Percentiles rank a stretch among this genome's conserved stretches.
Evolutionary conservation across 2,329 filamentous ascomycete genomes (phyloP).

Genomic region (Drechslerella stenobrocha): DNA sequence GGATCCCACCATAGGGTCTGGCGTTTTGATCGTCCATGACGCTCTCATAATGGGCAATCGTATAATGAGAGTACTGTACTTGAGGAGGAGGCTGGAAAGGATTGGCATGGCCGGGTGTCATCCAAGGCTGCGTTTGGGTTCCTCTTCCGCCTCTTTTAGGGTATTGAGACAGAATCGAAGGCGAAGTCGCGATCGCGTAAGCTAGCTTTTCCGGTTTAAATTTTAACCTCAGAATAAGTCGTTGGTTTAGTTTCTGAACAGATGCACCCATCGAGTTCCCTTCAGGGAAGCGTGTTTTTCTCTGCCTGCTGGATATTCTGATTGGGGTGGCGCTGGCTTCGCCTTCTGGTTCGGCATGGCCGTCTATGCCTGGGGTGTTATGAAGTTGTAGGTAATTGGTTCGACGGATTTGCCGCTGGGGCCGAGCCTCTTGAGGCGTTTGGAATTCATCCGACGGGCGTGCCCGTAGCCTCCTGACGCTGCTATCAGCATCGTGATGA

Average conservation of each 20-base stretch:
- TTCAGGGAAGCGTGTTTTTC: constrained; percentile 36
- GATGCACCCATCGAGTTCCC: constrained; percentile 17
- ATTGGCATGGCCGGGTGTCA: constrained; percentile 33
- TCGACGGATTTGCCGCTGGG: constrained; percentile 24
- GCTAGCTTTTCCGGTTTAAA: constrained; percentile 44
- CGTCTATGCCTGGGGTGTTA: constrained; percentile 13
- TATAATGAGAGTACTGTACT: constrained; percentile 44
- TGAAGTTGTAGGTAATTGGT: constrained; percentile 33
- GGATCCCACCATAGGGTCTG: constrained; percentile 92
- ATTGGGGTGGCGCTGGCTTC: constrained; percentile 28
- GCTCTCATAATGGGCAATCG: constrained; percentile 30
- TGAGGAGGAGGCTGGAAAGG: constrained; percentile 39
- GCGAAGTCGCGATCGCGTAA: constrained; percentile 40
- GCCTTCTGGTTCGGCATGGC: constrained; percentile 15
- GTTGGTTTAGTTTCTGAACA: constrained; percentile 28
- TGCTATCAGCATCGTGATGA: constrained; percentile 56
- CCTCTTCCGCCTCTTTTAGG: constrained; percentile 31
- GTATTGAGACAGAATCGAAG: constrained; percentile 32
- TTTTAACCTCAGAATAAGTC: constrained; percentile 35
- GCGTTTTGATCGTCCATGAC: constrained; percentile 52
- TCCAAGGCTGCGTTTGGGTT: constrained; percentile 28
- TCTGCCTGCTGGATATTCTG: constrained; percentile 36
- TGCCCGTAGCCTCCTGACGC: constrained; percentile 51
- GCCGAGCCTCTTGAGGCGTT: constrained; percentile 23
- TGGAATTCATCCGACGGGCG: constrained; percentile 50